phyloP scores from a whole-genome alignment of 1,284 basidiomycete species.

The Lignosus rhinocerotis region DNA sequence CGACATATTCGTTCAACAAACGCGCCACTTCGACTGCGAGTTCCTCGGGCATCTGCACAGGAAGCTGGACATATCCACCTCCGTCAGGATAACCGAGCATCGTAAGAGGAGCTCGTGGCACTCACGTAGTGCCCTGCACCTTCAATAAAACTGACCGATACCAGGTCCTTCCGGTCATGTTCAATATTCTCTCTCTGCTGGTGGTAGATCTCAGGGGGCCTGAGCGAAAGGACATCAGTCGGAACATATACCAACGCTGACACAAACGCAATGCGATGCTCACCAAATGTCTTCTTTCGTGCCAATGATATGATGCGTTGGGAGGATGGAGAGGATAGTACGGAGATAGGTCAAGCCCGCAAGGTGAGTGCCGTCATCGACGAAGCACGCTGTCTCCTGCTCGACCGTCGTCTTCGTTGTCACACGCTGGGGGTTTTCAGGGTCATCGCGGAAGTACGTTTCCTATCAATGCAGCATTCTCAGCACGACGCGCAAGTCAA shows the following conservation, averaged over 20 bases:
- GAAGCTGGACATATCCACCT: neutral
- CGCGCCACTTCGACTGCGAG: neutral
- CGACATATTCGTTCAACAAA: neutral
- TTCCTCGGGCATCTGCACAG: conserved; percentile 1
- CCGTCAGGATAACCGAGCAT: neutral
- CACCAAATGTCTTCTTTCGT: neutral
- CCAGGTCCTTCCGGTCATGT: neutral
- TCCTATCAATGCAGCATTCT: neutral
- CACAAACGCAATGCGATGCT: neutral
- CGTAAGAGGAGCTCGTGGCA: neutral
- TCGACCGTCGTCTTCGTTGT: conserved; percentile 4
- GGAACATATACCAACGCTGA: neutral
- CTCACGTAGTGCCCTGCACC: conserved; percentile 1
- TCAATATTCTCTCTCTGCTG: neutral
- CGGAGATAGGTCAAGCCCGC: neutral
- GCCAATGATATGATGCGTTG: neutral
- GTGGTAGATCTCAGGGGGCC: neutral
- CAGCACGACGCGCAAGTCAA: neutral
- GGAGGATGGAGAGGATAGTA: neutral
- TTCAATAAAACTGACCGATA: neutral
- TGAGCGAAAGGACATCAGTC: neutral
- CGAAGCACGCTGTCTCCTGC: conserved; percentile 3
- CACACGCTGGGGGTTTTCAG: neutral
- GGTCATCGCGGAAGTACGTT: neutral
- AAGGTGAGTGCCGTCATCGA: conserved; percentile 2